Percentiles rank a stretch among this genome's conserved stretches.
These are phyloP conservation scores for Hansenula sp. DNA, from an alignment of 1,139 yeast genomes.

Conservation along the genomic window DNA sequence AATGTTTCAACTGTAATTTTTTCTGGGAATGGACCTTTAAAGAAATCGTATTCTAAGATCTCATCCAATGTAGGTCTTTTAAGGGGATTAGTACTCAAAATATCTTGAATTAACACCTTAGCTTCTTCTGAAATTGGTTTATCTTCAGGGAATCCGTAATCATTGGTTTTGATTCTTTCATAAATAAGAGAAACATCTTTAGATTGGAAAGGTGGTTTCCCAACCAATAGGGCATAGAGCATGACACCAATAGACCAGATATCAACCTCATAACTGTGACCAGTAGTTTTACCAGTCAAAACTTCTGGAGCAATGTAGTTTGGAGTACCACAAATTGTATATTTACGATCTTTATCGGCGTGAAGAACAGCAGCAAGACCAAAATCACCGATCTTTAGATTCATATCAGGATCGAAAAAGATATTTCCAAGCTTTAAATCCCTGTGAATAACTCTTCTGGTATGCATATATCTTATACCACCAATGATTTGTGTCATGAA, in stretches of 20 bases:
- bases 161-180: slow-evolving; percentile 83
- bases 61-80: slow-evolving; percentile 79
- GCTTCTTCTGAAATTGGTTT: slow-evolving; percentile 70
- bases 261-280: slow-evolving; percentile 93
- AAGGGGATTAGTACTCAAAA: slow-evolving; percentile 74
- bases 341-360: slow-evolving; percentile 66
- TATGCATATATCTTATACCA: slow-evolving; percentile 88
- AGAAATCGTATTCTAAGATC: slow-evolving; percentile 79
- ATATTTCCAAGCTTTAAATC: slow-evolving; percentile 93
- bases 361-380: slow-evolving; percentile 91
- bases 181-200: slow-evolving; percentile 92
- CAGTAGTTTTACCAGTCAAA: slow-evolving; percentile 78
- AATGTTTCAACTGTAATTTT: slow-evolving; percentile 56
- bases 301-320: slow-evolving; percentile 98
- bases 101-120: slow-evolving; percentile 59
- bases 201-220: slow-evolving; percentile 97
- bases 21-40: slow-evolving; percentile 81
- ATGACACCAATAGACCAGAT: slow-evolving; percentile 97
- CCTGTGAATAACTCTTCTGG: slow-evolving; percentile 91
- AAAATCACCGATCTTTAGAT: slow-evolving; percentile 92
- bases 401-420: slow-evolving; percentile 89
- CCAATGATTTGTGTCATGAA: slow-evolving; percentile 93
- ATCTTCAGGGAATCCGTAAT: slow-evolving; percentile 76
- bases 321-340: slow-evolving; percentile 96
- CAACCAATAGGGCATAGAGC: slow-evolving; percentile 85